phyloP scores from a whole-genome alignment of 1,284 basidiomycete species.

The Vanrija humicola region DNA sequence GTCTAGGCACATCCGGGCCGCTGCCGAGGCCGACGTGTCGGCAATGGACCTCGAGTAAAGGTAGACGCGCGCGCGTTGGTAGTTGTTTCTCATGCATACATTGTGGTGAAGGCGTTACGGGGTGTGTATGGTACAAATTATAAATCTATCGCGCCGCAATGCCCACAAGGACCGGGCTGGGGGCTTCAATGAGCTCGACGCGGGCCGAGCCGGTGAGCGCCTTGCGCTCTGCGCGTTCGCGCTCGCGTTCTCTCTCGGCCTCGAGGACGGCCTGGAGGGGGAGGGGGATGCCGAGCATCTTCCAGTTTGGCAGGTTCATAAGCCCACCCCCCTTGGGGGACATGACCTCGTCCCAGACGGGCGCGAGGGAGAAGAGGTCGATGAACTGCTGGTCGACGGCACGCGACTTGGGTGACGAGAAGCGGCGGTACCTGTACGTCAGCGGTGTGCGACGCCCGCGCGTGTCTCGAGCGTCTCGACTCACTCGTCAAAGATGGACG shows the following conservation, averaged over 20 bases:
- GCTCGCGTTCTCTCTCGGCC: conserved; percentile 8
- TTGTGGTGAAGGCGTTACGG: not conserved
- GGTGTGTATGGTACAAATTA: not conserved
- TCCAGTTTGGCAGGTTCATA: conserved; percentile 40
- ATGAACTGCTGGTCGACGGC: conserved; percentile 58
- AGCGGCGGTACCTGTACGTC: conserved; percentile 48
- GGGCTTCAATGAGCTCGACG: not conserved
- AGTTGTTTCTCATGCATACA: not conserved
- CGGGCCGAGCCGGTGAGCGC: not conserved
- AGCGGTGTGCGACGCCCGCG: not conserved
- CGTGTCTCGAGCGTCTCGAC: not conserved
- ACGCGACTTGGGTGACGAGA: conserved; percentile 53
- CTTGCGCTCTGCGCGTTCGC: not conserved
- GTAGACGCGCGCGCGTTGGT: too few relatives aligned
- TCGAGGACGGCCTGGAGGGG: conserved; percentile 6
- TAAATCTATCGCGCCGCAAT: conserved; percentile 8
- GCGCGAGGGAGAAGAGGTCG: conserved; percentile 50
- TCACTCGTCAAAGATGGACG: conserved; percentile 56
- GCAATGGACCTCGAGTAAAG: conserved; percentile 45
- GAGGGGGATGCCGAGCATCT: conserved; percentile 33
- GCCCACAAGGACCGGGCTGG: conserved; percentile 1
- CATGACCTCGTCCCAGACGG: conserved; percentile 40
- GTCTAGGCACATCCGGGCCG: conserved; percentile 50
- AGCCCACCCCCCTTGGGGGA: conserved; percentile 26
- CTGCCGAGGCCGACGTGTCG: conserved; percentile 42